Evolutionary conservation across 148 eudicot genomes (phyloP), one percentile per base, ranked within the genome.

Genomic region (Persicaria tinctoria): DNA sequence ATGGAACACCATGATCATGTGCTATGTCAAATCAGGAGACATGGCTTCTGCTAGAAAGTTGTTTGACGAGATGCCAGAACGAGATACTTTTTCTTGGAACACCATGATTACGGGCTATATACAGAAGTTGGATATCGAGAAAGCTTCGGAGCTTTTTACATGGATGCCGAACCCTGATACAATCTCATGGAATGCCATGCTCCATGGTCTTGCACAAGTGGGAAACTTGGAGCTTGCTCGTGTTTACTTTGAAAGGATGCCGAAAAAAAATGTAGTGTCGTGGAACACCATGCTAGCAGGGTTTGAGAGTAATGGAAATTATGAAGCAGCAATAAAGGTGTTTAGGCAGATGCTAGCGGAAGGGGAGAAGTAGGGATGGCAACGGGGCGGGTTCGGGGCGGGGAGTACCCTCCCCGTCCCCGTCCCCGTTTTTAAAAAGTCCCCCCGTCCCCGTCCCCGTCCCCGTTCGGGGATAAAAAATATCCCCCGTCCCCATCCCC

Each of bases 1-100:
- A 16, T 87, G 90, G 90, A 87, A 87, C 80, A 75, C 85, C 70
- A 83, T 87, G 90, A 85, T 87, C 50, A 87, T 87, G 90, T 84
- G 84, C 73, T 85, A 87, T 78, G 84, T 87, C 51, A 85, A 78
- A 78, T 82, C 56, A 10, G 86, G 90, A 5, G 82, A 85, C 66
- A 48, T 79, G 51, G 12, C 75, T 74, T 79, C 85, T 47, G 90
- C 88, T 48, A 77, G 85, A 68, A 76, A 66, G 49, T 63, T 85
- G 64, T 87, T 87, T 78, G 86, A 85, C 46, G 79, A 83, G 45
- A 85, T 85, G 90, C 74, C 48, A 47, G 78, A 81, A 59, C 81
- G 83, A 5, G 90, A 87, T 66, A 72, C 74, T 6, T 72, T 83
- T 68, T 83, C 88, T 14, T 87, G 90, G 90, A 87, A 87, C 73